Evolutionary conservation across 2,329 filamentous ascomycete species (phyloP).

Genomic region (Nakataea oryzae): DNA sequence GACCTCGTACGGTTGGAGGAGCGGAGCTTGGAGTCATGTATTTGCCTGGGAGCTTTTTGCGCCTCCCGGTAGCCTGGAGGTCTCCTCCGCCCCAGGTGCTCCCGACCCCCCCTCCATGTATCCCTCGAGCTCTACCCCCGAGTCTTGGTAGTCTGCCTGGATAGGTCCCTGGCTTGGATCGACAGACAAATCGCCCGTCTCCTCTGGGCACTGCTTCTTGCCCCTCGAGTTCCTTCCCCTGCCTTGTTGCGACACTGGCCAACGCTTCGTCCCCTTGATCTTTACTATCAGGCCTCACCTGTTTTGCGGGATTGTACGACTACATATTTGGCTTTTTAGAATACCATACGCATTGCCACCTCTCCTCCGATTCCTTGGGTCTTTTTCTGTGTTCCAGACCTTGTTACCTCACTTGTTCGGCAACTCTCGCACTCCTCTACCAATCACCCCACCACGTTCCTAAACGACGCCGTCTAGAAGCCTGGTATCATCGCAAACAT

Average conservation of each 20-base stretch:
- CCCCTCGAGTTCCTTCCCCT: background rate
- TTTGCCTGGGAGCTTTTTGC: background rate
- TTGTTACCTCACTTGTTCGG: background rate
- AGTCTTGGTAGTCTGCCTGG: background rate
- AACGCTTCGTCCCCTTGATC: background rate
- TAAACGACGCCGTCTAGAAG: background rate
- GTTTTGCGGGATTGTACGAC: background rate
- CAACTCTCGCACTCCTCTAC: background rate
- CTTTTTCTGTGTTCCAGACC: background rate
- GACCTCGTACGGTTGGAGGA: no score
- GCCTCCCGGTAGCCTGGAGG: background rate
- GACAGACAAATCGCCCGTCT: no score
- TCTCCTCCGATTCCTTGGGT: no score
- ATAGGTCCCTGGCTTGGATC: background rate
- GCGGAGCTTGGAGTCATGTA: background rate
- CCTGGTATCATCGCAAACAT: constrained; percentile 19
- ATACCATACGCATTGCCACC: background rate
- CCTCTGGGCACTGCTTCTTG: background rate
- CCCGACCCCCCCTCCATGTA: background rate
- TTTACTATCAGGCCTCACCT: background rate
- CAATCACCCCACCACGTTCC: background rate
- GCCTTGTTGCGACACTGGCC: background rate
- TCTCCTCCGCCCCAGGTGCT: background rate
- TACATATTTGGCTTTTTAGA: background rate
- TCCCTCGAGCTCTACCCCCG: background rate